Evolutionary conservation across 768 basidiomycete species (phyloP), one percentile per base, ranked within the genome.

Genomic region (Pisolithus tinctorius): DNA sequence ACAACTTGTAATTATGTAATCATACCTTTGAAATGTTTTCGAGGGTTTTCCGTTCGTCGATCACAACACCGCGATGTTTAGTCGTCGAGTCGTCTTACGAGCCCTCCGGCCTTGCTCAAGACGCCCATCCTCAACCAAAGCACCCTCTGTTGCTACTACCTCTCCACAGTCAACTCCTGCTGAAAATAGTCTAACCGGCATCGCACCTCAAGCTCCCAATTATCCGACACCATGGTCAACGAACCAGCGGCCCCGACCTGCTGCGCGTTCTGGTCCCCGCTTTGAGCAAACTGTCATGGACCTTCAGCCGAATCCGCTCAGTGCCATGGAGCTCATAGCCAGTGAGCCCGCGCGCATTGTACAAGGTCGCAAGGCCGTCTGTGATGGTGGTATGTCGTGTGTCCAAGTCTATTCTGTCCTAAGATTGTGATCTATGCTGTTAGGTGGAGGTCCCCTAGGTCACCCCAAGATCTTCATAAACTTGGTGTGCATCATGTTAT

Each of bases 401-500:
- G 26, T 47, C 49, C 34, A 17, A 51, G 39, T 34, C 4, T n/a
- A 30, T 29, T 30, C 30, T 34, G 45, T 46, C 13, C 43, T 39
- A 30, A 51, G 47, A n/a, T 40, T 50, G 50, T 53, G 44, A 20
- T 39, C 38, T 44, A 50, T 51, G 50, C 55, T 39, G 20, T 44
- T 65, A 98, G 95, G 95, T 70, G 86, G 84, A 65, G 96, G 95
- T 10, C 81, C 96, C 40, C 78, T 99, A 27, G 96, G 96, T 23
- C 96, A 99, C 66, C 96, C 96, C 5, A 94, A 93, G 74, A 83
- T 98, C 54, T 98, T 81, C 63, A 93, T 99, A 68, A 98, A 98
- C 73, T 68, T 99, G 65, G 93, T 93, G 60, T 54, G 88, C 72
- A 38, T 34, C 34, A 34, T 13, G 14, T 34, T 34, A 1, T 34